phyloP scores from a whole-genome alignment of 345 rosid genomes.

The Moricandia moricandioides region DNA sequence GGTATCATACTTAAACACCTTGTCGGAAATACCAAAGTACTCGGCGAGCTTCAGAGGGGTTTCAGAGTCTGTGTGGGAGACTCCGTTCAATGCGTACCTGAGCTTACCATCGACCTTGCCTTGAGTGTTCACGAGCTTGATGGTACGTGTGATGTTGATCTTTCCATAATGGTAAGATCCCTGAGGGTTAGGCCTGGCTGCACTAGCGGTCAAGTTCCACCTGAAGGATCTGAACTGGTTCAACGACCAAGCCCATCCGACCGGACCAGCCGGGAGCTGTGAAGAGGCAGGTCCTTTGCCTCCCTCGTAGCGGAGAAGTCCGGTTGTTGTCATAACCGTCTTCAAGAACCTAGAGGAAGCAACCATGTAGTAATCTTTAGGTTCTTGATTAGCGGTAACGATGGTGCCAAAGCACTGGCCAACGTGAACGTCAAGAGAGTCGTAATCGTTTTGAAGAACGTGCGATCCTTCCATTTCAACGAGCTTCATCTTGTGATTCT shows the following conservation, averaged over 20 bases:
- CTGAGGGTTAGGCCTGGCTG: constrained; percentile 87
- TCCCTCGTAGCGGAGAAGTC: constrained; percentile 48
- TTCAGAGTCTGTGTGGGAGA: constrained; percentile 50
- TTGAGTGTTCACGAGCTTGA: constrained; percentile 54
- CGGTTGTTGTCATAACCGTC: constrained; percentile 35
- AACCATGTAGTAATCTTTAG: constrained; percentile 59
- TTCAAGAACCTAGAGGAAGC: constrained; percentile 64
- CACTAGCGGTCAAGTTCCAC: constrained; percentile 77
- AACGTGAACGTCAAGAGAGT: constrained; percentile 66
- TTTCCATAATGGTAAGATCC: constrained; percentile 76
- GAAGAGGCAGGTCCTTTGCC: constrained; percentile 49
- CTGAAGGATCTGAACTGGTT: constrained; percentile 73
- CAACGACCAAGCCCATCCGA: constrained; percentile 73
- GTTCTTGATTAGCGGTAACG: constrained; percentile 50
- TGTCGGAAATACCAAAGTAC: constrained; percentile 47
- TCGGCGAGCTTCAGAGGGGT: constrained; percentile 74
- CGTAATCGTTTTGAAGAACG: constrained; percentile 54
- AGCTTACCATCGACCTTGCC: constrained; percentile 48
- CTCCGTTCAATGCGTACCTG: constrained; percentile 60
- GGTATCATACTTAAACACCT: constrained; percentile 54
- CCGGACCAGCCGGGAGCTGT: constrained; percentile 48
- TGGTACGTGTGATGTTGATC: constrained; percentile 65
- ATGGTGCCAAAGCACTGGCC: constrained; percentile 59
- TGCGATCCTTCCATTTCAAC: constrained; percentile 81
- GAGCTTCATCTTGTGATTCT: constrained; percentile 59